Evolutionary conservation across 352 stramenopile species (phyloP).

Genomic region (Pythium sp.): DNA sequence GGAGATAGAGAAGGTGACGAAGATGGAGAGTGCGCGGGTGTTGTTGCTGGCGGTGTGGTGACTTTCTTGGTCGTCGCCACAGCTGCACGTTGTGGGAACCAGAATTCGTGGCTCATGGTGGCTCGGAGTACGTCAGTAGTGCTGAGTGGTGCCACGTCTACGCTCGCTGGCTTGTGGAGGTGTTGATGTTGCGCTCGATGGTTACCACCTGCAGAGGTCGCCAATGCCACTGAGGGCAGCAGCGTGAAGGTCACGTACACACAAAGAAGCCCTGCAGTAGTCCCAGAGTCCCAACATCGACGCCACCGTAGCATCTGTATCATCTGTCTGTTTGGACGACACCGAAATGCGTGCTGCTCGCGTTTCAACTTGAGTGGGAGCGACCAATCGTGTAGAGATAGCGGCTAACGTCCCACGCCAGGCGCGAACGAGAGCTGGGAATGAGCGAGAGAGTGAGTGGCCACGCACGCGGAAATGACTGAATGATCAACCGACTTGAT

Average conservation of each 20-base stretch:
- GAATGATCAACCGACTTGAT: neutral
- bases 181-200: neutral
- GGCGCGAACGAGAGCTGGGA: neutral
- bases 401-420: neutral
- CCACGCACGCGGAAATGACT: neutral
- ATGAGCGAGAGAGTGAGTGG: neutral
- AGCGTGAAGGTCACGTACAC: neutral
- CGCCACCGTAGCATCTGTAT: neutral
- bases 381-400: neutral
- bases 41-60: neutral
- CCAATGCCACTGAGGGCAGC: neutral
- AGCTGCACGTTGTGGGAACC: neutral
- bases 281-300: neutral
- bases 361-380: too few relatives aligned
- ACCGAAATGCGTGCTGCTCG: neutral
- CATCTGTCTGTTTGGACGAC: too few relatives aligned
- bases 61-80: neutral
- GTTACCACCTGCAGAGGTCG: neutral
- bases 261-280: neutral
- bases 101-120: neutral
- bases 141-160: neutral
- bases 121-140: neutral
- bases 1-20: neutral
- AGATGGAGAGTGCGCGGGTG: neutral
- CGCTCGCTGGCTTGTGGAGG: neutral